These are phyloP conservation scores for Exophiala xenobiotica DNA, from an alignment of 2,329 filamentous ascomycete genomes.

Conservation along the genomic window DNA sequence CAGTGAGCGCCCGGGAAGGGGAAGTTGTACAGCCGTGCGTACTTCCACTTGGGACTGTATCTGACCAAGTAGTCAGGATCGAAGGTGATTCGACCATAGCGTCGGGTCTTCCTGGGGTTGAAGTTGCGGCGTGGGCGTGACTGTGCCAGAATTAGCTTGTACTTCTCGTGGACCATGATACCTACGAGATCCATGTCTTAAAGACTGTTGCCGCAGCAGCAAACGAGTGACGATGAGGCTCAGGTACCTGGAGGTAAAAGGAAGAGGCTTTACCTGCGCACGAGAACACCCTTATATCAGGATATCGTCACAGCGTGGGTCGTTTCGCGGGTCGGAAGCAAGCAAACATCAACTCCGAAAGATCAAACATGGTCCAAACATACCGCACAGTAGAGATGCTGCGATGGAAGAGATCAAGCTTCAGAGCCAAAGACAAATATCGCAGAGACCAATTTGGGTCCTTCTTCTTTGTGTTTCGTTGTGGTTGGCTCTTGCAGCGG, in stretches of 20 bases:
- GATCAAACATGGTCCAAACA: constrained; percentile 25
- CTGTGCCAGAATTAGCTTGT: not conserved
- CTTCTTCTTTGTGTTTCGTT: constrained; percentile 16
- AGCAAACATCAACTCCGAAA: constrained; percentile 13
- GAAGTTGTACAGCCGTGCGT: constrained; percentile 25
- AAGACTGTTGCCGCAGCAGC: not conserved
- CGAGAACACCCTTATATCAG: not conserved
- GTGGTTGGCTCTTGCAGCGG: constrained; percentile 17
- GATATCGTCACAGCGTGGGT: not conserved
- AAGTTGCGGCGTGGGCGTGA: constrained; percentile 28
- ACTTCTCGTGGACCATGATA: not conserved
- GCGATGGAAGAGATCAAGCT: constrained; percentile 1
- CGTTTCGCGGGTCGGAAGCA: constrained; percentile 5
- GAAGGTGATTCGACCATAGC: constrained; percentile 28
- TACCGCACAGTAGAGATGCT: not conserved
- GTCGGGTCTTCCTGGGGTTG: constrained; percentile 23
- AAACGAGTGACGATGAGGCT: constrained; percentile 3
- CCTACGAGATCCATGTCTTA: not conserved
- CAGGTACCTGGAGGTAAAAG: not conserved
- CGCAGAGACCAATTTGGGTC: not conserved
- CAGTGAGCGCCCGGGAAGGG: constrained; percentile 22
- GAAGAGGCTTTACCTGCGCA: not conserved
- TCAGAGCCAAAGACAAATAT: constrained; percentile 1
- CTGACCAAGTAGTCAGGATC: constrained; percentile 25
- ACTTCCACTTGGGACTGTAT: constrained; percentile 28